Percentiles rank a stretch among this genome's conserved stretches.
These are phyloP conservation scores for Hyaloperonospora arabidopsidis DNA, from an alignment of 352 stramenopile genomes.

Conservation along the genomic window DNA sequence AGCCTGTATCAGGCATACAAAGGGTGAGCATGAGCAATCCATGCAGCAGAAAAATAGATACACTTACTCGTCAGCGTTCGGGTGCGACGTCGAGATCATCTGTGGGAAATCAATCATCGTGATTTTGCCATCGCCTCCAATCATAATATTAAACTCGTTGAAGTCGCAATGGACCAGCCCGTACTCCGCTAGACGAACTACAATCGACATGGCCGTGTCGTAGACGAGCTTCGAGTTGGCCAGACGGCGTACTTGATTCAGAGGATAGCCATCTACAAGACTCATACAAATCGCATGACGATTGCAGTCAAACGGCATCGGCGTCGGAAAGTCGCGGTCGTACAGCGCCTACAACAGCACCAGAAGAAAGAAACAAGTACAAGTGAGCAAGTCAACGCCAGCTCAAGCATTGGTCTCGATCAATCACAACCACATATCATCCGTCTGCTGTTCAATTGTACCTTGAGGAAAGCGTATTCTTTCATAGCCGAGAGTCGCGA, in stretches of 20 bases:
- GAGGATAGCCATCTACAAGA: conserved; percentile 89
- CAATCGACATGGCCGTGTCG: conserved; percentile 90
- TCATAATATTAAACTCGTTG: conserved; percentile 99
- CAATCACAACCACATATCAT: too few relatives aligned
- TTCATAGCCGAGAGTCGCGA: conserved; percentile 97
- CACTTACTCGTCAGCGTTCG: conserved; percentile 94
- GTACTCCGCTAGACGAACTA: conserved; percentile 93
- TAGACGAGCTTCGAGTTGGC: conserved; percentile 94
- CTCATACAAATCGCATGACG: conserved; percentile 97
- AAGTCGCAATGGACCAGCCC: conserved; percentile 99
- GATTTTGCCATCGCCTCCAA: conserved; percentile 88
- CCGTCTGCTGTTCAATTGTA: conserved; percentile 8
- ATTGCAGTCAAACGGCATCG: conserved; percentile 95
- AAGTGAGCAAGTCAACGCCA: too few relatives aligned
- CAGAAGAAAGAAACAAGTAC: too few relatives aligned
- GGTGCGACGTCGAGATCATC: conserved; percentile 98
- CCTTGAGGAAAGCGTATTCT: conserved; percentile 98
- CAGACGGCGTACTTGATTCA: conserved; percentile 92
- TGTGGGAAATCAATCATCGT: conserved; percentile 99
- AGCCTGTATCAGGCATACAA: conserved; percentile 36
- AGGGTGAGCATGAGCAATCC: conserved; percentile 1
- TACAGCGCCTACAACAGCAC: conserved; percentile 75
- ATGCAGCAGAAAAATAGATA: background rate
- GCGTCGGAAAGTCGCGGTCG: conserved; percentile 95
- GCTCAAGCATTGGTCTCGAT: too few relatives aligned